phyloP scores from a whole-genome alignment of 805 yeast species.

The Pichia membranifaciens region DNA sequence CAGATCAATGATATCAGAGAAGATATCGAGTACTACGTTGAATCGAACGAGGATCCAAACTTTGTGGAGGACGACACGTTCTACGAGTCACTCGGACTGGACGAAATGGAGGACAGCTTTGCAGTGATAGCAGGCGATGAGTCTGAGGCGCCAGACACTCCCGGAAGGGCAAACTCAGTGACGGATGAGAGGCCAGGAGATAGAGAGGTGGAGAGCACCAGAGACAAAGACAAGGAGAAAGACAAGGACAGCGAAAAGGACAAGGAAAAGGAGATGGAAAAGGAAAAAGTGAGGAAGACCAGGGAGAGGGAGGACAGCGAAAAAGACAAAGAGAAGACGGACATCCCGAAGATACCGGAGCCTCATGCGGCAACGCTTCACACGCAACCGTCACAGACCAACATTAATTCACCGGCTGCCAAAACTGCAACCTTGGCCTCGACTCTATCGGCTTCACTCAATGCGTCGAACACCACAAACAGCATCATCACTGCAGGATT shows the following conservation, averaged over 20 bases:
- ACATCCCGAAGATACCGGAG: not conserved
- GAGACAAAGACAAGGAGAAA: not conserved
- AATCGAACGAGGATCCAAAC: slow-evolving; percentile 87
- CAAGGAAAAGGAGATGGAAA: slow-evolving; percentile 7
- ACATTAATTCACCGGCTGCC: slow-evolving; percentile 17
- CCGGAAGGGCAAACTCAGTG: slow-evolving; percentile 6
- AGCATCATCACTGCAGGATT: slow-evolving; percentile 13
- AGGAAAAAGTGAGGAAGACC: not conserved
- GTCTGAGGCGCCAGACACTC: not conserved
- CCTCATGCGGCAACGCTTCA: not conserved
- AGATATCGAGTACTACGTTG: slow-evolving; percentile 89
- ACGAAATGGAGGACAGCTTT: slow-evolving; percentile 36
- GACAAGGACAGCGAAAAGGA: slow-evolving; percentile 6
- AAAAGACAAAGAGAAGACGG: not conserved
- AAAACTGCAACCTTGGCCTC: slow-evolving; percentile 15
- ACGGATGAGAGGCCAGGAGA: slow-evolving; percentile 7
- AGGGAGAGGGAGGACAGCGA: slow-evolving; percentile 3
- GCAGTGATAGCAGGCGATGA: slow-evolving; percentile 22
- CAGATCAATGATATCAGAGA: slow-evolving; percentile 73
- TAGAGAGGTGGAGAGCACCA: slow-evolving; percentile 5
- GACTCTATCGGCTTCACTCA: not conserved
- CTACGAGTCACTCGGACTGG: slow-evolving; percentile 79
- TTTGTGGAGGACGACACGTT: slow-evolving; percentile 91
- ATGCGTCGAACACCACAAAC: slow-evolving; percentile 12
- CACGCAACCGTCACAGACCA: slow-evolving; percentile 15